Base-by-base conservation (phyloP, 345 rosid species). In the Gossypium herbaceum region DNA sequence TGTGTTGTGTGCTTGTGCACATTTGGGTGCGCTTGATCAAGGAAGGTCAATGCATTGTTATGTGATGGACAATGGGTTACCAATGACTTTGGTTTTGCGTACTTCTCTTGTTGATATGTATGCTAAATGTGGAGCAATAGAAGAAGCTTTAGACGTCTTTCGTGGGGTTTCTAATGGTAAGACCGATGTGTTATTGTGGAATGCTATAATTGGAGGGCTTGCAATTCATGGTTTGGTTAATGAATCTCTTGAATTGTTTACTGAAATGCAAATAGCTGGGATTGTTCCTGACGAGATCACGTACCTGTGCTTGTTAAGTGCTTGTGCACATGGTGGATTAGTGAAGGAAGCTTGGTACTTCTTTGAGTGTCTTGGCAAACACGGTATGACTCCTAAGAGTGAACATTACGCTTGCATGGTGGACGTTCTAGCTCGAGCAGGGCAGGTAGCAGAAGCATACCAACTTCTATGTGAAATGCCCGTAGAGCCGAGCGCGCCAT, bases 351-450 rank as follows among this genome's bases (percentile, higher is more conserved):
- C 97, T 10, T 88, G 90, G 90, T 45, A 78, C 76, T 82, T 94
- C 78, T 88, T 94, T 3, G 72, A 73, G 11, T 71, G 88, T 68
- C 82, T 92, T 56, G 39, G 73, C 48, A 80, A 77, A 78, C 79
- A 70, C 15, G 83, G 90, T 19, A 81, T 81, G 81, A 68, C 73
- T 15, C 87, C 94, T 1, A 86, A 86, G 81, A 77, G 81, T 7
- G 98, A 94, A 83, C 97, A 94, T 74, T 94, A 85, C 73, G 95
- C 98, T 63, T 92, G 95, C 84, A 83, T 94, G 89, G 91, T 91
- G 9, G 94, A 94, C 76, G 92, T 81, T 67, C 77, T 94, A 74
- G 89, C 95, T 17, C 89, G 95, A 1, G 90, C 97, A 7, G 97
- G 95, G 57, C 81, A 81, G 50, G 83, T 91, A 24, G 80, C 39